Evolutionary conservation across 1,139 yeast species (phyloP).

Genomic region (Chernovozyma aurita): DNA sequence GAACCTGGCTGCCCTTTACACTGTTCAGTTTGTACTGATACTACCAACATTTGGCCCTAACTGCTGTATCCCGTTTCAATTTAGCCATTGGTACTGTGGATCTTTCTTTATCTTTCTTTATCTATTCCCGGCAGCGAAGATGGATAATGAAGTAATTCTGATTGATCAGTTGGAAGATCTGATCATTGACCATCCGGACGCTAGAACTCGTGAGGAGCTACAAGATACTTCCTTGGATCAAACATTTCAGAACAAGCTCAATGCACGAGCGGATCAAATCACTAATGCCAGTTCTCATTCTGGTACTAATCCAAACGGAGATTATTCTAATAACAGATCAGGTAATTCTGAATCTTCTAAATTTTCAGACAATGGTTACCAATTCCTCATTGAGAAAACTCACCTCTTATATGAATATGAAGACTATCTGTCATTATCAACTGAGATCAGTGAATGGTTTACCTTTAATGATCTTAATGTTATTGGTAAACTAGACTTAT

Average conservation of each 20-base stretch:
- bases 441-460: slow-evolving; percentile 66
- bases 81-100: no score
- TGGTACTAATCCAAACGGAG: not conserved
- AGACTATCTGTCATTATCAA: slow-evolving; percentile 36
- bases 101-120: no score
- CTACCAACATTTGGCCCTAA: no score
- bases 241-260: slow-evolving; percentile 41
- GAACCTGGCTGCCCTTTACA: no score
- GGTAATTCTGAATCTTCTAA: slow-evolving; percentile 1
- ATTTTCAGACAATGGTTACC: slow-evolving; percentile 11
- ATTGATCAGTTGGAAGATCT: slow-evolving; percentile 45
- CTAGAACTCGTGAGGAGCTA: slow-evolving; percentile 29
- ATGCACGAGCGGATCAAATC: slow-evolving; percentile 43
- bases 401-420: slow-evolving; percentile 43
- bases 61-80: no score
- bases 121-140: not conserved
- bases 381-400: slow-evolving; percentile 30
- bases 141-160: slow-evolving; percentile 17
- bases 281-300: slow-evolving; percentile 7
- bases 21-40: no score
- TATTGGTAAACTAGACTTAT: slow-evolving; percentile 16
- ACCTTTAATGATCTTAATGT: slow-evolving; percentile 42
- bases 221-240: slow-evolving; percentile 33
- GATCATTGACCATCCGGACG: slow-evolving; percentile 45
- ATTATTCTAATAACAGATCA: not conserved